Conservation (phyloP, 345 rosid genomes). For the Rubroshorea leprosula region DNA sequence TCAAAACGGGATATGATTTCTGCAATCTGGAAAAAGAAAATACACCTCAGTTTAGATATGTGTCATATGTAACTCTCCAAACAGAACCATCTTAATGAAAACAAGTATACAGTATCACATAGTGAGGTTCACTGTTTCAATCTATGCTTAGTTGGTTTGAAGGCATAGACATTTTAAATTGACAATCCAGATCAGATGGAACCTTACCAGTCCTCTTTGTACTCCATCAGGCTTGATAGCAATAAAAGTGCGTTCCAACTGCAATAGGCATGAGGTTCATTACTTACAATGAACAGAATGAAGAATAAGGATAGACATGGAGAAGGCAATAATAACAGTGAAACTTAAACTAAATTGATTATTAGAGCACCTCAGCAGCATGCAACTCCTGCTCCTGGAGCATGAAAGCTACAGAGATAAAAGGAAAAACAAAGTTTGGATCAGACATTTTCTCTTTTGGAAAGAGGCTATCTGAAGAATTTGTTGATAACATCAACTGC, state of each 20-base stretch:
- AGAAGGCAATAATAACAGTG: neutral
- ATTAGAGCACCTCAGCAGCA: conserved; percentile 74
- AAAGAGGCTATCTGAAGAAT: neutral
- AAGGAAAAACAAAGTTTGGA: neutral
- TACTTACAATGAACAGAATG: neutral
- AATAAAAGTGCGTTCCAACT: conserved; percentile 93
- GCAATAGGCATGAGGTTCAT: conserved; percentile 9
- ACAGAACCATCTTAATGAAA: neutral
- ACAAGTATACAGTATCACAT: neutral
- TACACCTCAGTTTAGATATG: neutral
- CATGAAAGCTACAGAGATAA: conserved; percentile 51
- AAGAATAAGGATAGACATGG: neutral
- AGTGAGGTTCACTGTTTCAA: conserved; percentile 11
- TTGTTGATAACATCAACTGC: neutral
- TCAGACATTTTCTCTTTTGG: neutral
- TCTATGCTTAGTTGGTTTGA: neutral
- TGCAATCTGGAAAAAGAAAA: conserved; percentile 47
- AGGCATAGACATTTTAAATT: neutral
- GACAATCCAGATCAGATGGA: neutral
- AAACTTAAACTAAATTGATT: neutral
- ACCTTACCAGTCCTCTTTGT: conserved; percentile 87
- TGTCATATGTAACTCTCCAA: neutral
- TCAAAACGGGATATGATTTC: conserved; percentile 91
- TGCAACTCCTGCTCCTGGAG: conserved; percentile 84
- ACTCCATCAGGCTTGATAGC: conserved; percentile 99